Evolutionary conservation across 768 basidiomycete genomes (phyloP).

Genomic region (Collybia mongolica): DNA sequence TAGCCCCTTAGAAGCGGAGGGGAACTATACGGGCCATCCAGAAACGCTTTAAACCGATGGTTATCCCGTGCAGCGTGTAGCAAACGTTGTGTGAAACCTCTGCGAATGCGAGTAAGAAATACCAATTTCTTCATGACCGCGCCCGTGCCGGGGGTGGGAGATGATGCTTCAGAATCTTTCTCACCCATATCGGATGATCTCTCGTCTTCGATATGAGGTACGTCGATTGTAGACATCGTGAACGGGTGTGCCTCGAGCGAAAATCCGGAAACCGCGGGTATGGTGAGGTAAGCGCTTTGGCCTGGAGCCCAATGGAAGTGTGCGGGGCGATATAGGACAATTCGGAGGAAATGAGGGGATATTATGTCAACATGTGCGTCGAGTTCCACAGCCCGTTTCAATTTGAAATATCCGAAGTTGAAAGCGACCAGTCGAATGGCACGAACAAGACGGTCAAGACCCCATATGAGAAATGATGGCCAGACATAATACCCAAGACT

Average conservation of each 20-base stretch:
- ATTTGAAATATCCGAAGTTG: slow-evolving; percentile 41
- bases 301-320: slow-evolving; percentile 49
- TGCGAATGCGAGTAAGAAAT: slow-evolving; percentile 58
- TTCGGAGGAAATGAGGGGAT: slow-evolving; percentile 43
- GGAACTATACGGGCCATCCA: slow-evolving; percentile 62
- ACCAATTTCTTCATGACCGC: slow-evolving; percentile 38
- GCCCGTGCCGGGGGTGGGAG: not conserved
- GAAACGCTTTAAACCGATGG: slow-evolving; percentile 37
- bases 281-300: slow-evolving; percentile 50
- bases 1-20: slow-evolving; percentile 39
- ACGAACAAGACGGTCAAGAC: slow-evolving; percentile 51
- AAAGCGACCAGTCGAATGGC: slow-evolving; percentile 38
- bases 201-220: slow-evolving; percentile 3
- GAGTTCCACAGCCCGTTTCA: slow-evolving; percentile 20
- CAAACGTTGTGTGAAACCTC: slow-evolving; percentile 59
- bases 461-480: slow-evolving; percentile 55
- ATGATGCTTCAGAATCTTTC: not conserved
- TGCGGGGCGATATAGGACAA: slow-evolving; percentile 39
- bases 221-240: slow-evolving; percentile 50
- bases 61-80: slow-evolving; percentile 24
- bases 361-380: slow-evolving; percentile 41
- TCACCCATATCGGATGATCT: slow-evolving; percentile 1
- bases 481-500: slow-evolving; percentile 38
- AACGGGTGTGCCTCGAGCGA: slow-evolving; percentile 62
- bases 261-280: slow-evolving; percentile 42